phyloP scores from a whole-genome alignment of 768 basidiomycete species.

The Pulveroboletus sp. region DNA sequence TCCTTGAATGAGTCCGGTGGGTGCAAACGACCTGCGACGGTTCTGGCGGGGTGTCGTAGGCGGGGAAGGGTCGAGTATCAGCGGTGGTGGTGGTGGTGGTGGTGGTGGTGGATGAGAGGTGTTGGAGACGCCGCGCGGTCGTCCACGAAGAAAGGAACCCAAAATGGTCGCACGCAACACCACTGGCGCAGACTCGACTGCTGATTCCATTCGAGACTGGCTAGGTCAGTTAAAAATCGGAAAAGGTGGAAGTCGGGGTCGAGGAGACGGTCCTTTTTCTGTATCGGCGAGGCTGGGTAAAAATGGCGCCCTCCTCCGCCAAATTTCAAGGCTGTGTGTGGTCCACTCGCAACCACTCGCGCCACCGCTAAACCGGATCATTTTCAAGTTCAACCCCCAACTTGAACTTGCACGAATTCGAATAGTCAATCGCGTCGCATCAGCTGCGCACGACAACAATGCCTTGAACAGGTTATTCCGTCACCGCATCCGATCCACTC shows the following conservation, averaged over 20 bases:
- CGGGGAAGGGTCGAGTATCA: slow-evolving; percentile 40
- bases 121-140: slow-evolving; percentile 67
- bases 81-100: slow-evolving; percentile 8
- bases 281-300: slow-evolving; percentile 15
- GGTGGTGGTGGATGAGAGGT: slow-evolving; percentile 43
- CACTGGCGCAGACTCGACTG: slow-evolving; percentile 30
- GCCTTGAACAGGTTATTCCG: too few relatives aligned
- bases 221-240: neutral
- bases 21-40: slow-evolving; percentile 41
- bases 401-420: too few relatives aligned
- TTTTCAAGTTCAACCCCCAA: too few relatives aligned
- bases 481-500: too few relatives aligned
- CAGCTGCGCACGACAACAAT: too few relatives aligned
- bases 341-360: neutral
- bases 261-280: slow-evolving; percentile 7
- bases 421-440: too few relatives aligned
- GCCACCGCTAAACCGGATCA: too few relatives aligned
- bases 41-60: slow-evolving; percentile 38
- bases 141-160: slow-evolving; percentile 66
- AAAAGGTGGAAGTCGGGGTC: neutral
- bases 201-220: slow-evolving; percentile 4
- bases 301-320: neutral
- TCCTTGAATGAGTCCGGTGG: slow-evolving; percentile 29
- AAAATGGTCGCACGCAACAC: slow-evolving; percentile 58
- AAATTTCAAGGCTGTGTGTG: slow-evolving; percentile 13